Evolutionary conservation across 2,329 filamentous ascomycete genomes (phyloP).

Genomic region (Ilyonectria mors-panacis): DNA sequence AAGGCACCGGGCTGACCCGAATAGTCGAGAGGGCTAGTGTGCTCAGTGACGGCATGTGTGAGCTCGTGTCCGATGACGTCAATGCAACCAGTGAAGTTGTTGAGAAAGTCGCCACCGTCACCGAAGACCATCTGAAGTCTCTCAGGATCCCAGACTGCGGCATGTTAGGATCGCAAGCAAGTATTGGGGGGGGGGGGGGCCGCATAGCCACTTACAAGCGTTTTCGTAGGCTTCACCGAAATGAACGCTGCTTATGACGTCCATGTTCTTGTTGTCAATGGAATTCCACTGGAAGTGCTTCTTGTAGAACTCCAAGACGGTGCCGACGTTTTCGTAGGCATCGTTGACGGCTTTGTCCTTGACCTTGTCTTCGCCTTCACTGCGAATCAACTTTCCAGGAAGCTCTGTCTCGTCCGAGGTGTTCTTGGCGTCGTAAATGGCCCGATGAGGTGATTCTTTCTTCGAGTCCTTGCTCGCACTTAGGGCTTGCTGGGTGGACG

Average conservation of each 20-base stretch:
- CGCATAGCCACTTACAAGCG: constrained; percentile 58
- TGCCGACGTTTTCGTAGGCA: constrained; percentile 65
- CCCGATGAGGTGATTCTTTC: constrained; percentile 55
- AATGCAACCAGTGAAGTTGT: constrained; percentile 65
- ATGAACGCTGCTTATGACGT: constrained; percentile 68
- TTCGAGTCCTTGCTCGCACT: constrained; percentile 31
- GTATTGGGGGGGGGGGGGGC: not conserved
- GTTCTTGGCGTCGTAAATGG: constrained; percentile 61
- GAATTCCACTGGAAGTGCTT: constrained; percentile 66
- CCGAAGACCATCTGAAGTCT: constrained; percentile 69
- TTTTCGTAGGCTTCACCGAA: constrained; percentile 66
- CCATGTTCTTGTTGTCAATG: constrained; percentile 65
- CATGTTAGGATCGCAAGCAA: constrained; percentile 12
- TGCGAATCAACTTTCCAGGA: constrained; percentile 60
- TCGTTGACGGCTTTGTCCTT: constrained; percentile 63
- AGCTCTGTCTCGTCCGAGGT: constrained; percentile 54
- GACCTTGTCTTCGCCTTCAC: constrained; percentile 58
- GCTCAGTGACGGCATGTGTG: constrained; percentile 68
- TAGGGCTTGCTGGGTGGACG: constrained; percentile 39
- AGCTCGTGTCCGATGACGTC: constrained; percentile 73
- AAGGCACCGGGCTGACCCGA: constrained; percentile 67
- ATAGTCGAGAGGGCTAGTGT: constrained; percentile 66
- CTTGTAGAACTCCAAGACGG: constrained; percentile 65
- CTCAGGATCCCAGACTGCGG: constrained; percentile 64
- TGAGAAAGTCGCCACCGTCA: constrained; percentile 66